These are phyloP conservation scores for Jackrogersella multiformis DNA, from an alignment of 495 filamentous ascomycete genomes.

Conservation along the genomic window DNA sequence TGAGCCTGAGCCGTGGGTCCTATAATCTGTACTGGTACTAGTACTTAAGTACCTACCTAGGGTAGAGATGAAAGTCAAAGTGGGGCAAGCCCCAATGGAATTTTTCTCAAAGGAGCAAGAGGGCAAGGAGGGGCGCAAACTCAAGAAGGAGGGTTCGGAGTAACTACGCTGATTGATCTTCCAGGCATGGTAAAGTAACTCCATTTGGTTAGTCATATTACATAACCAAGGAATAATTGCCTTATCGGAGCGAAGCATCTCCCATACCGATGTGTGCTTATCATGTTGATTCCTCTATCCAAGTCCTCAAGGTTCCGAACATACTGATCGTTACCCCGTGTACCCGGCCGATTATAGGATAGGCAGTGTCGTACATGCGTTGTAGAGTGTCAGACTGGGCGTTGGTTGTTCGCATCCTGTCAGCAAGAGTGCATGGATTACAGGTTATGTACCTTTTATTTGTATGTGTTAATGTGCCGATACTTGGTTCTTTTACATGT, in stretches of 20 bases:
- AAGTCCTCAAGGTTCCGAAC: constrained; percentile 1
- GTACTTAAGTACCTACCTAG: too few relatives aligned
- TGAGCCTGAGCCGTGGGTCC: constrained; percentile 14
- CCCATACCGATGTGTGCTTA: constrained; percentile 4
- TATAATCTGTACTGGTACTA: constrained; percentile 11
- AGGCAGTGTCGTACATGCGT: constrained; percentile 5
- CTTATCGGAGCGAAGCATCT: constrained; percentile 20
- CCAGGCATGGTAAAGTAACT: constrained; percentile 31
- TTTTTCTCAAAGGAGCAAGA: constrained; percentile 29
- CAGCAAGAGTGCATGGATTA: constrained; percentile 17
- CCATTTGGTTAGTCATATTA: constrained; percentile 29
- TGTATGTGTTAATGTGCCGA: background rate
- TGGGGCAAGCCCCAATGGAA: constrained; percentile 30
- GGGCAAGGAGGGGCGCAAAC: too few relatives aligned
- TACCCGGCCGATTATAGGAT: constrained; percentile 18
- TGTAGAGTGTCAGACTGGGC: constrained; percentile 19
- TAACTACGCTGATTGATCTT: constrained; percentile 32
- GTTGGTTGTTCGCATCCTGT: constrained; percentile 22
- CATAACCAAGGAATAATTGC: constrained; percentile 14
- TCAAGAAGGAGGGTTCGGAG: constrained; percentile 37
- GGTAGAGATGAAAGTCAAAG: background rate
- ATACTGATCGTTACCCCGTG: too few relatives aligned
- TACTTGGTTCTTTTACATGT: background rate
- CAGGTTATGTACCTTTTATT: constrained; percentile 8
- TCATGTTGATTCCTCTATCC: background rate